Conservation (phyloP, 2,329 filamentous ascomycete species). For the Phialophora tarda region DNA sequence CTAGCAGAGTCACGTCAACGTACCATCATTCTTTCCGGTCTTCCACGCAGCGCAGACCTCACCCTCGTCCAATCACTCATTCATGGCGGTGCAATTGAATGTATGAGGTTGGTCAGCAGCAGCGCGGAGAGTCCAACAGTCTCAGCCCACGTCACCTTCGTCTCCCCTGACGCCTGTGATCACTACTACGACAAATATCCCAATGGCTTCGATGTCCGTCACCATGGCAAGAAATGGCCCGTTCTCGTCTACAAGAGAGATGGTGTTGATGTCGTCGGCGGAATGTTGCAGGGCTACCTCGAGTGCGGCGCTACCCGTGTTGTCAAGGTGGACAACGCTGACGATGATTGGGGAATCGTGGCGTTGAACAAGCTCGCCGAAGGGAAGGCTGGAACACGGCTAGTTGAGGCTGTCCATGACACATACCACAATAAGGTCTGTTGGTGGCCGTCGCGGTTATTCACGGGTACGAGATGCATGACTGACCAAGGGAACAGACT, state of each 20-base stretch:
- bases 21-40: conserved; percentile 45
- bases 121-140: conserved; percentile 24
- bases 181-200: conserved; percentile 46
- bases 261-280: conserved; percentile 49
- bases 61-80: conserved; percentile 47
- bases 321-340: conserved; percentile 51
- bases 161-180: conserved; percentile 44
- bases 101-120: conserved; percentile 37
- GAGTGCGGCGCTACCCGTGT: conserved; percentile 53
- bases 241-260: conserved; percentile 49
- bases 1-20: conserved; percentile 37
- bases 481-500: conserved; percentile 41
- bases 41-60: conserved; percentile 44
- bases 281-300: conserved; percentile 49
- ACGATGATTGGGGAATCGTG: conserved; percentile 48
- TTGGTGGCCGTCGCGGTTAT: conserved; percentile 38
- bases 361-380: conserved; percentile 48
- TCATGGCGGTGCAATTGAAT: conserved; percentile 49
- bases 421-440: conserved; percentile 51
- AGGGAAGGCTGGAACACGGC: conserved; percentile 45
- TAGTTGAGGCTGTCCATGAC: conserved; percentile 54
- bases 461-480: not conserved
- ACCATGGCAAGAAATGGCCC: conserved; percentile 40
- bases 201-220: conserved; percentile 47
- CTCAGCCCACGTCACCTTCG: conserved; percentile 47